phyloP scores from a whole-genome alignment of 306 rosid genomes.

The Purshia tridentata region DNA sequence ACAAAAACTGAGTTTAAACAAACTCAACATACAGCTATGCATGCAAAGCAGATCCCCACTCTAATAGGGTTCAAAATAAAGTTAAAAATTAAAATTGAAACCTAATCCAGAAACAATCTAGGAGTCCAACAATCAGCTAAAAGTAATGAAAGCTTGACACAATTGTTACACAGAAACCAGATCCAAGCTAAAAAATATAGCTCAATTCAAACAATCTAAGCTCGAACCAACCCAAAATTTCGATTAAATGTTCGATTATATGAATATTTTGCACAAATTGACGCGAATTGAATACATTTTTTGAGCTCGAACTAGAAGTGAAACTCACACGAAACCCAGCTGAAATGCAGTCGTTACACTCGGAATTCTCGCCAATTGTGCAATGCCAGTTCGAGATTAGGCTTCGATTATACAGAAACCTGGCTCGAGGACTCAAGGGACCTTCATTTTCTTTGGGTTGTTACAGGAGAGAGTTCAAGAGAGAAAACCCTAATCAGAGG shows the following conservation, averaged over 20 bases:
- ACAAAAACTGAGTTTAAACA: neutral
- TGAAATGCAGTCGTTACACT: neutral
- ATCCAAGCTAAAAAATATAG: neutral
- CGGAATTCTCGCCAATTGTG: constrained; percentile 13
- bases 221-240: neutral
- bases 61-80: too few relatives aligned
- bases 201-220: neutral
- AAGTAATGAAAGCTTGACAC: constrained; percentile 2
- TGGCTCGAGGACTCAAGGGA: constrained; percentile 6
- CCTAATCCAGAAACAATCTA: neutral
- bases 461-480: neutral
- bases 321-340: constrained; percentile 2
- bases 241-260: neutral
- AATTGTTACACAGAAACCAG: neutral
- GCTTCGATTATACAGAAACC: constrained; percentile 31
- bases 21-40: neutral
- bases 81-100: too few relatives aligned
- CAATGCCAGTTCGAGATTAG: constrained; percentile 18
- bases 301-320: neutral
- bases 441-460: too few relatives aligned
- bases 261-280: neutral
- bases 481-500: neutral
- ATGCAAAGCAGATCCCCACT: neutral
- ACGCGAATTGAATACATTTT: constrained; percentile 2
- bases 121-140: constrained; percentile 11